These are phyloP conservation scores for Moniliella sp. DNA, from an alignment of 1,284 basidiomycete species.

Conservation along the genomic window DNA sequence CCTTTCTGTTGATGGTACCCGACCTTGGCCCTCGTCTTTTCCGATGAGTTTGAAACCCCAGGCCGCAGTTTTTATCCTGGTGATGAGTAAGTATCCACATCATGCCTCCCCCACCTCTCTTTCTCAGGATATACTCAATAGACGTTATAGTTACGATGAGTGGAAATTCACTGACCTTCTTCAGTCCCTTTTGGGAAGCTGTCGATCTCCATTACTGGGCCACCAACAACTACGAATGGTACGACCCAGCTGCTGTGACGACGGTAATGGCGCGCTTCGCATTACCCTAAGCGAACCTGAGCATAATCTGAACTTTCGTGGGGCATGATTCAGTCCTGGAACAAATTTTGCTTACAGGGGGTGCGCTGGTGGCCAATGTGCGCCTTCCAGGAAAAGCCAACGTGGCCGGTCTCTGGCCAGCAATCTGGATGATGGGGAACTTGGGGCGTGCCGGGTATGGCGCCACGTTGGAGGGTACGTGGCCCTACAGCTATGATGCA, in stretches of 20 bases:
- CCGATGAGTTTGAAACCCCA: constrained; percentile 22
- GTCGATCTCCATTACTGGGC: constrained; percentile 21
- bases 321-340: constrained; percentile 27
- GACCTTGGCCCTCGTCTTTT: constrained; percentile 27
- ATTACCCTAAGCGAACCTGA: constrained; percentile 32
- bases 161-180: too few species aligned
- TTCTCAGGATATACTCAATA: too few species aligned
- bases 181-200: constrained; percentile 34
- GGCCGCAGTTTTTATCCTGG: constrained; percentile 24
- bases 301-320: constrained; percentile 22
- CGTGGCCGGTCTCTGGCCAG: constrained; percentile 19
- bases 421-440: constrained; percentile 27
- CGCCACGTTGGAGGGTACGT: constrained; percentile 34
- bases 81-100: too few species aligned
- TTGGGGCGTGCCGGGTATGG: constrained; percentile 3
- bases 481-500: constrained; percentile 5
- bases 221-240: constrained; percentile 18
- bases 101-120: too few species aligned
- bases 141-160: too few species aligned
- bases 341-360: constrained; percentile 30
- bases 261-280: constrained; percentile 12
- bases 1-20: too few species aligned
- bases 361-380: too few species aligned
- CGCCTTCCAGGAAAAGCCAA: constrained; percentile 14
- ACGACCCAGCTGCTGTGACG: constrained; percentile 16